Base-by-base conservation (phyloP, 495 filamentous ascomycete genomes). In the Niebla homalea region DNA sequence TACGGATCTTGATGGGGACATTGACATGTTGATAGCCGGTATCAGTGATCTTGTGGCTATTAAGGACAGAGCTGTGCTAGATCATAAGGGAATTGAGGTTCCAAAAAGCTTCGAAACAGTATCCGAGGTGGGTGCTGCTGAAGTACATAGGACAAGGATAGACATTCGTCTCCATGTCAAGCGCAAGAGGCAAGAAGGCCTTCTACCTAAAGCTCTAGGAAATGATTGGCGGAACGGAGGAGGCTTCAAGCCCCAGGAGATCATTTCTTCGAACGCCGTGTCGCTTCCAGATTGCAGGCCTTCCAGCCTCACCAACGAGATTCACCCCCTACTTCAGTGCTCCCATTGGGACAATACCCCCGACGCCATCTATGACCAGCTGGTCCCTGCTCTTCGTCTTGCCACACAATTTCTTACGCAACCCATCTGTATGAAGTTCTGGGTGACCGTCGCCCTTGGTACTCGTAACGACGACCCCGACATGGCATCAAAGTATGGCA, bases 231-330 rank as follows among this genome's bases (percentile, higher is more conserved):
- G 38, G 12, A 41, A 50, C 4, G 36, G 37, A 29, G 52, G 57
- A 20, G 58, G 55, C 12, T 60, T 60, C 44, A 43, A 21, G 18
- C 44, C 58, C 16, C 51, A 60, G 22, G 58, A 60, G 21, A 42
- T 60, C 15, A 51, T 59, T 36, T 51, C 52, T 43, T 50, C 60
- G 53, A 48, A 61, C 49, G 53, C 63, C 52, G 44, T 67, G 43
- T n/a, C 62, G 42, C 41, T 68, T 40, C 43, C 62, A 57, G 18
- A 57, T 46, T 50, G 58, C 57, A 48, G 49, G 26, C 19, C 58
- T 48, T 43, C 62, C 32, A 44, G 57, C 36, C 46, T 62, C 42
- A 23, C 52, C 25, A 53, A 65, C 56, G 39, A 52, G 3, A 58
- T 60, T 11, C 58, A 60, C 45, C 58, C 52, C 21, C 38, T 60